Conservation (phyloP, 257 asterid genomes). For the Pogostemon cablin region DNA sequence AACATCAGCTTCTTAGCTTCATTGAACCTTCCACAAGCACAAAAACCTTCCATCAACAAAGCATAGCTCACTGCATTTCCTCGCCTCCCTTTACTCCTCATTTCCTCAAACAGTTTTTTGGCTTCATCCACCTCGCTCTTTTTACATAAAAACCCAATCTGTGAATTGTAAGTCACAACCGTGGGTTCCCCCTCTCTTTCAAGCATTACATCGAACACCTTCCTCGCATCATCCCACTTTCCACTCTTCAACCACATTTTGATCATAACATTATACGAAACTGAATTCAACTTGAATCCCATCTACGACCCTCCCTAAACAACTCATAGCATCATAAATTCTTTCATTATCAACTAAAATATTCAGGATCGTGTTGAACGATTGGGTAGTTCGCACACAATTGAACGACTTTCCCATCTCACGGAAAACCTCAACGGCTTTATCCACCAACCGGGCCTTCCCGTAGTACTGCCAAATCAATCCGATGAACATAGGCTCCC, state of each 20-base stretch:
- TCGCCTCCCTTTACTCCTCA: slow-evolving; percentile 61
- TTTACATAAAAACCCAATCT: slow-evolving; percentile 74
- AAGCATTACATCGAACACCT: slow-evolving; percentile 87
- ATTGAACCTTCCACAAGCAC: slow-evolving; percentile 53
- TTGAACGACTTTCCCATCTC: slow-evolving; percentile 65
- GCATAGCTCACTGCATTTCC: slow-evolving; percentile 76
- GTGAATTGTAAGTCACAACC: slow-evolving; percentile 71
- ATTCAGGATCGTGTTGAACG: slow-evolving; percentile 75
- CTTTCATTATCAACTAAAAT: slow-evolving; percentile 58
- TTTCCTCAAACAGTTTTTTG: slow-evolving; percentile 60
- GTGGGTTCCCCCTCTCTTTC: slow-evolving; percentile 70
- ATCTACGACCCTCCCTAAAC: slow-evolving; percentile 46
- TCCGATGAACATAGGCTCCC: slow-evolving; percentile 68
- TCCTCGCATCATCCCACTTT: slow-evolving; percentile 59
- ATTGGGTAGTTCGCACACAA: slow-evolving; percentile 60
- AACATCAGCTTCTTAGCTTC: slow-evolving; percentile 87
- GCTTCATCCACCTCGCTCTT: slow-evolving; percentile 62
- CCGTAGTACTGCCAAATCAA: slow-evolving; percentile 77
- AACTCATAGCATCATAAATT: slow-evolving; percentile 49
- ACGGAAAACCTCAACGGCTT: slow-evolving; percentile 58
- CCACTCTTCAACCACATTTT: slow-evolving; percentile 68
- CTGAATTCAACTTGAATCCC: slow-evolving; percentile 67
- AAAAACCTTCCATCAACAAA: slow-evolving; percentile 76
- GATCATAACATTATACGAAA: slow-evolving; percentile 75
- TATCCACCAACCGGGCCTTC: slow-evolving; percentile 48